These are phyloP conservation scores for Ramalina intermedia DNA, from an alignment of 495 filamentous ascomycete species.

Conservation along the genomic window DNA sequence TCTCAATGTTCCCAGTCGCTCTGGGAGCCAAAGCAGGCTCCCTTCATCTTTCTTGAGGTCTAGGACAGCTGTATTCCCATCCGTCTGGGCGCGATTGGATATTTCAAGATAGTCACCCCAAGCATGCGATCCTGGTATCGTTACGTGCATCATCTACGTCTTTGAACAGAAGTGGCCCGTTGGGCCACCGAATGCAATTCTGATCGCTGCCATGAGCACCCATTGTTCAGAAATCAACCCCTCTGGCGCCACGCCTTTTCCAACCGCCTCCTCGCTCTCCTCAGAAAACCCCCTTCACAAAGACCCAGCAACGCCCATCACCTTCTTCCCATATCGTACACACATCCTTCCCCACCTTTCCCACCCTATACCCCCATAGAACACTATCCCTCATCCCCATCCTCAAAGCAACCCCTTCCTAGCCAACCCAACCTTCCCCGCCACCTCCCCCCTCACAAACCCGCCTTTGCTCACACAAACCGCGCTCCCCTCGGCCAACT, in stretches of 20 bases:
- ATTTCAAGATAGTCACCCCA: too few species aligned
- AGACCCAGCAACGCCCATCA: too few species aligned
- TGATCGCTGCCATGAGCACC: background rate
- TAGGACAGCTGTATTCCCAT: background rate
- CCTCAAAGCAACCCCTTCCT: constrained; percentile 66
- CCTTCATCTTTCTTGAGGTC: too few species aligned
- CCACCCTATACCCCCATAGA: background rate
- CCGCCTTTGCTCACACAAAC: constrained; percentile 74
- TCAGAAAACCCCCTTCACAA: too few species aligned
- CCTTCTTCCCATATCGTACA: too few species aligned
- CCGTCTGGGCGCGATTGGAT: too few species aligned
- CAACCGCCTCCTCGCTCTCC: too few species aligned
- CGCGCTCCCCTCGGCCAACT: constrained; percentile 66
- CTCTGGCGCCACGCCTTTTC: background rate
- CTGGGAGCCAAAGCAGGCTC: too few species aligned
- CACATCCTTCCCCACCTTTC: background rate
- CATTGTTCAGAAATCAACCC: background rate
- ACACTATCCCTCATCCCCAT: background rate
- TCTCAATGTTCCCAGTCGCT: too few species aligned
- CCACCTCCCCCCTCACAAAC: constrained; percentile 58
- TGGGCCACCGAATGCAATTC: background rate
- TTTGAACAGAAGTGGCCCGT: too few species aligned
- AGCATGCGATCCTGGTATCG: too few species aligned
- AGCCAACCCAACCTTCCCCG: constrained; percentile 66
- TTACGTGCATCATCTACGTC: too few species aligned